Conservation (phyloP, 106 monocot genomes). For the Alisma plantagoaquatica region DNA sequence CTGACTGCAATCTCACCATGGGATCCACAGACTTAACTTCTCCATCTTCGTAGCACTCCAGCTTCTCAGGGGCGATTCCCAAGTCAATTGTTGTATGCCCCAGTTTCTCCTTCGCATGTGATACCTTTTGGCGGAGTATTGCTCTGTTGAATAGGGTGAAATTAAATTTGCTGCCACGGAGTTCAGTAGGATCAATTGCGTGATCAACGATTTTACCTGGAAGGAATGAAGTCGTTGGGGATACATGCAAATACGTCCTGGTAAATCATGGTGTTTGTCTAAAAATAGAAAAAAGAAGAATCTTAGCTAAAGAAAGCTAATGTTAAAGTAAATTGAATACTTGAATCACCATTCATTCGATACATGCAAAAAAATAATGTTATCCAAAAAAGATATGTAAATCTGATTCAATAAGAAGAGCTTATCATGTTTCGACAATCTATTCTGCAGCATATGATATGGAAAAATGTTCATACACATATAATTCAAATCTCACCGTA, state of each 20-base stretch:
- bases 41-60: conserved; percentile 57
- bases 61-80: conserved; percentile 66
- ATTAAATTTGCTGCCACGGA: not conserved
- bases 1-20: conserved; percentile 45
- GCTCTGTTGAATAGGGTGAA: conserved; percentile 3
- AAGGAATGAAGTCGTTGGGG: conserved; percentile 90
- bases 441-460: not conserved
- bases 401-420: not conserved
- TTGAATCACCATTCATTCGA: not conserved
- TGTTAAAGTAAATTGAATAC: not conserved
- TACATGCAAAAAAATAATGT: not conserved
- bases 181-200: not conserved
- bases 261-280: conserved; percentile 66
- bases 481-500: not conserved
- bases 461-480: not conserved
- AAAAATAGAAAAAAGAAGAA: conserved; percentile 7
- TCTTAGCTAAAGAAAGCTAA: not conserved
- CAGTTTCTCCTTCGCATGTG: conserved; percentile 81
- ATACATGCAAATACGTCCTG: conserved; percentile 95
- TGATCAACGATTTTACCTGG: conserved; percentile 48
- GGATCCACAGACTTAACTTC: conserved; percentile 38
- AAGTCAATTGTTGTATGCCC: conserved; percentile 85
- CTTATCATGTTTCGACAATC: not conserved
- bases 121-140: conserved; percentile 48
- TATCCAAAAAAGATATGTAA: not conserved